Base-by-base conservation (phyloP, 2,329 filamentous ascomycete species). In the Raffaelea deltoideospora region DNA sequence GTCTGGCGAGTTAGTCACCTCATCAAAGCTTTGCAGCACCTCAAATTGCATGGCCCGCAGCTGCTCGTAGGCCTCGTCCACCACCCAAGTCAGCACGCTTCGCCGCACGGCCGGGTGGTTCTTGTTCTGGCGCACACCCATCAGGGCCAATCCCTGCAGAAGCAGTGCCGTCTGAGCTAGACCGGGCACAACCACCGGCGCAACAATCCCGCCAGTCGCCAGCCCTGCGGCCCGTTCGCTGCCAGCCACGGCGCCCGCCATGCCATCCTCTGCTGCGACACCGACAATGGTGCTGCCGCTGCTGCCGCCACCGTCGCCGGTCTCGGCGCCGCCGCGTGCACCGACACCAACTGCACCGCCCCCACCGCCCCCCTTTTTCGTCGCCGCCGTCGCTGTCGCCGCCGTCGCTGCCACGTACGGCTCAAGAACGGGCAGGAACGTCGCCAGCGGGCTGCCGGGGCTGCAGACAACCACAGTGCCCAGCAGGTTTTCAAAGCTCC, bases 111-210 rank as follows among this genome's bases (percentile, higher is more conserved):
- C 76, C 42, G 80, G 82, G 51, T 87, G 73, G 47, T 72, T 72
- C 55, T 87, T 88, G 54, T 85, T 81, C 57, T 90, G 84, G 39
- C 81, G 72, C 48, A 90, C 75, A 1, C 81, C 83, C 59, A 93
- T 73, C 42, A 92, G 58, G 13, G 84, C 79, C 44, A 93, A 58
- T 0, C 84, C 84, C 57, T 92, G 84, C 13, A 74, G 50, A 41
- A 88, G 30, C 10, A 32, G 29, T 22, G 90, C 56, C 0, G 69
- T 76, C 21, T 83, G 80, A 1, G 74, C 67, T 2, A 70, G 69
- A 0, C 79, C 67, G 2, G 78, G 76, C 32, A 90, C 79, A 10
- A 92, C 79, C 9, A 90, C 73, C 0, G 83, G 83, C 18, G 80
- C 83, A 13, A 86, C 76, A 32, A 93, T 84, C 7, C 84, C 85